Evolutionary conservation across 225 moss, liverwort and hornwort genomes (phyloP).

Genomic region (Marchantia polymorpha): DNA sequence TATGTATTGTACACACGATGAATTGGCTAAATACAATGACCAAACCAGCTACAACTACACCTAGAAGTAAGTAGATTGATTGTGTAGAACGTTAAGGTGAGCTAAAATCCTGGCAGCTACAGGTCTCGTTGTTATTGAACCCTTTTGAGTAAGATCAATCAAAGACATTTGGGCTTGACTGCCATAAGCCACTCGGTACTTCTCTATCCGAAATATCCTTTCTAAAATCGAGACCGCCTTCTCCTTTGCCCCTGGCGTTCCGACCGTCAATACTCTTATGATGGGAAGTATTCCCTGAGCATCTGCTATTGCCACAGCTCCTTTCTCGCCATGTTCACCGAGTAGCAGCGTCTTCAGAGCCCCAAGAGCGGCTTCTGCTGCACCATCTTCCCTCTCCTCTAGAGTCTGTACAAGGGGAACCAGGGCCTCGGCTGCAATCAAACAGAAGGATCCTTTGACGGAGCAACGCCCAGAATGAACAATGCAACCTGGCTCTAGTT

Average conservation of each 20-base stretch:
- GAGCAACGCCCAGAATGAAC: slow-evolving; percentile 77
- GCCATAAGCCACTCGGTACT: slow-evolving; percentile 61
- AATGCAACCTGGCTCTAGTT: slow-evolving; percentile 39
- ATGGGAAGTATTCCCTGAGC: slow-evolving; percentile 69
- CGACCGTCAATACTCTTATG: slow-evolving; percentile 66
- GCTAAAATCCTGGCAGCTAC: slow-evolving; percentile 84
- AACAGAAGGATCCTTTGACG: slow-evolving; percentile 68
- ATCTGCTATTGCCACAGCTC: slow-evolving; percentile 69
- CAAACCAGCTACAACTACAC: neutral
- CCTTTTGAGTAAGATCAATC: slow-evolving; percentile 91
- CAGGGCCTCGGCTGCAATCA: slow-evolving; percentile 69
- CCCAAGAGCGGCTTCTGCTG: slow-evolving; percentile 72
- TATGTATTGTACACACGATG: slow-evolving; percentile 17
- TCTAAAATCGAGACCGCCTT: slow-evolving; percentile 86
- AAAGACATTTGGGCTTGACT: slow-evolving; percentile 87
- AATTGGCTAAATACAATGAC: slow-evolving; percentile 25
- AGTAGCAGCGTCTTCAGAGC: slow-evolving; percentile 68
- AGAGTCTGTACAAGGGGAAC: slow-evolving; percentile 72
- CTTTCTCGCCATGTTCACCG: slow-evolving; percentile 54
- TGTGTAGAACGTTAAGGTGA: slow-evolving; percentile 88
- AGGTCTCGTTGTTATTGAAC: slow-evolving; percentile 71
- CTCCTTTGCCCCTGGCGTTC: slow-evolving; percentile 73
- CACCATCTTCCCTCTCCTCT: slow-evolving; percentile 75
- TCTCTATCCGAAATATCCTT: slow-evolving; percentile 85
- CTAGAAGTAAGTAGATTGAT: slow-evolving; percentile 89